Conservation (phyloP, 176 grass and related monocot genomes). For the Themeda triandra region DNA sequence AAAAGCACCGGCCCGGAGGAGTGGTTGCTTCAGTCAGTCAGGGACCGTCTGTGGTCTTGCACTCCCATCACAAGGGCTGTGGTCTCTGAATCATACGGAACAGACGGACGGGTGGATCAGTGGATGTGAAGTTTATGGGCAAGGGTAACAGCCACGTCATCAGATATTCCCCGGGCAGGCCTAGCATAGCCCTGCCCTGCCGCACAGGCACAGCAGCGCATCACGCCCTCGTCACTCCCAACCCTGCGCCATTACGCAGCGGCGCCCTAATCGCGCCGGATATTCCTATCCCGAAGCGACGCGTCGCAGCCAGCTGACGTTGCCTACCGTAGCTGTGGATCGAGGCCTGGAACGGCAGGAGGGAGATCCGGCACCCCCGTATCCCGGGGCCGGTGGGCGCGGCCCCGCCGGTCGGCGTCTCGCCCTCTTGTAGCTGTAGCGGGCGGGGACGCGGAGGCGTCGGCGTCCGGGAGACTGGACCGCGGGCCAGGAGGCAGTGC, state of each 20-base stretch:
- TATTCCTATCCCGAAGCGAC: not conserved
- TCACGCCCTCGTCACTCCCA: not conserved
- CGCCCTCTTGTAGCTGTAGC: not conserved
- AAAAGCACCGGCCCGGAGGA: constrained; percentile 18
- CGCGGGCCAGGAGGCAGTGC: constrained; percentile 15
- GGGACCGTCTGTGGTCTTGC: not conserved
- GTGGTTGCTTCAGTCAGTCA: constrained; percentile 21
- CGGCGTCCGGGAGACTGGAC: not conserved
- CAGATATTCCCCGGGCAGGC: not conserved
- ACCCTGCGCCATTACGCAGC: not conserved
- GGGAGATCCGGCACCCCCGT: not conserved
- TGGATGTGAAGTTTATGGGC: not conserved
- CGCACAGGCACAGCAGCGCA: not conserved
- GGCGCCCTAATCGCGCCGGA: not conserved
- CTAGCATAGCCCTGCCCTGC: not conserved
- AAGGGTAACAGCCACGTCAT: constrained; percentile 10
- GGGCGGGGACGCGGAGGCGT: not conserved
- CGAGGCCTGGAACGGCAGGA: not conserved
- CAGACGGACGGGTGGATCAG: too few relatives aligned
- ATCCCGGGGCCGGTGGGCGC: not conserved
- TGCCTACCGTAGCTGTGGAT: not conserved
- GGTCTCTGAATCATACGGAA: too few relatives aligned
- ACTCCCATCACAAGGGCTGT: not conserved
- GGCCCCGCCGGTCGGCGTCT: not conserved
- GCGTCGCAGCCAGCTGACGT: not conserved